Base-by-base conservation (phyloP, 768 basidiomycete genomes). In the Paxillus rubicundulus region DNA sequence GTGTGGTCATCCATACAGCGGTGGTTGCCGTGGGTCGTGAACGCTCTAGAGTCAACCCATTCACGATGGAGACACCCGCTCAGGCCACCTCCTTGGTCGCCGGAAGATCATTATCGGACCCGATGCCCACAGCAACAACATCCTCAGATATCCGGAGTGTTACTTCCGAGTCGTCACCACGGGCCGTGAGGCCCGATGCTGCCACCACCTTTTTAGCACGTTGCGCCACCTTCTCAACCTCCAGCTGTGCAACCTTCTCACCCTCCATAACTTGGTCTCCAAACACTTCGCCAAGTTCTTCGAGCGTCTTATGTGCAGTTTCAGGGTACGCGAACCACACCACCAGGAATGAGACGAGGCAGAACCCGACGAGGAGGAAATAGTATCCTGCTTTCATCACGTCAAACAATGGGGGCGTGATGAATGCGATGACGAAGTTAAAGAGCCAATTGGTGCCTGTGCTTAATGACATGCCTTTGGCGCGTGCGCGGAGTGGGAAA, bases 381-480 rank as follows among this genome's bases (percentile, higher is more conserved):
- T 80, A 82, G 61, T 77, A 79, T 0, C 76, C 78, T 24, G 72
- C 80, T 9, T 61, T 60, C 60, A 80, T 67, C 39, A 60, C 60
- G 50, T 81, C 70, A 56, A 87, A 85, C 36, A 87, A 75, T 54
- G 80, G 85, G 3, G 87, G 85, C 0, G 76, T 77, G 51, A 74
- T 69, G 66, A 77, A 78, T 3, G 76, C 77, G 55, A 78, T 65
- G 54, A 74, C 64, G 56, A 76, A 68, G 57, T 68, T 68, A 58
- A 68, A 68, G 50, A 68, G 53, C 67, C 67, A 68, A 33, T 68
- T 68, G 14, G 64, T 68, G 49, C 68, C 60, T 7, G 67, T 70
- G 52, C 67, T 68, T 36, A 74, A 50, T 14, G 71, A 64, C 70
- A 72, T 74, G 47, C 71, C 72, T 34, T 68, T 71, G 47, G 72